phyloP scores from a whole-genome alignment of 192 early-diverging fungal genomes.

The Coemansia sp. region DNA sequence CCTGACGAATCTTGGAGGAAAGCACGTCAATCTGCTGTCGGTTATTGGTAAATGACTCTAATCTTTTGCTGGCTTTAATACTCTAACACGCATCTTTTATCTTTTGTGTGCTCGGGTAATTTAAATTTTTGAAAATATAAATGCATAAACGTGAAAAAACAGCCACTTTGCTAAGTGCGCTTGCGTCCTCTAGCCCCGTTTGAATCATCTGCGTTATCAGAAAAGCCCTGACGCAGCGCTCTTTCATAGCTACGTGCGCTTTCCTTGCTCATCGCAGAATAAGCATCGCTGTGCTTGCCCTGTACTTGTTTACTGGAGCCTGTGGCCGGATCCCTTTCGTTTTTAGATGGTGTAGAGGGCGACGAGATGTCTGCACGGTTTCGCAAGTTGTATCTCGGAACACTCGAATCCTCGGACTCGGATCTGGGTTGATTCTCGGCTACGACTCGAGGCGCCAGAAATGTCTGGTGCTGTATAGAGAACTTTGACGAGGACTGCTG shows the following conservation, averaged over 20 bases:
- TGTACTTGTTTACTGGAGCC: slow-evolving; percentile 1
- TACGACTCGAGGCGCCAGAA: neutral
- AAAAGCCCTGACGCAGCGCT: slow-evolving; percentile 7
- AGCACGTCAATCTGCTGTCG: slow-evolving; percentile 56
- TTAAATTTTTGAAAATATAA: neutral
- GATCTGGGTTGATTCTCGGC: neutral
- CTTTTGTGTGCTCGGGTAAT: slow-evolving; percentile 2
- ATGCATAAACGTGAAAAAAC: neutral
- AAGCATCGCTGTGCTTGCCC: neutral
- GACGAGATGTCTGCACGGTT: slow-evolving; percentile 15
- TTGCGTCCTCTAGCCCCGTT: slow-evolving; percentile 18
- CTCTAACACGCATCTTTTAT: neutral
- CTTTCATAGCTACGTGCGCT: slow-evolving; percentile 36
- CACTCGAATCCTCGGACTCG: slow-evolving; percentile 1
- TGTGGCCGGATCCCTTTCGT: neutral
- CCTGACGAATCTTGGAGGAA: slow-evolving; percentile 57
- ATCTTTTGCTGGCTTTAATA: neutral
- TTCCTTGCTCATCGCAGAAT: slow-evolving; percentile 4
- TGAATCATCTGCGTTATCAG: neutral
- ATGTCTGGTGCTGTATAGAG: neutral
- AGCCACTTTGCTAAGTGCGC: slow-evolving; percentile 12
- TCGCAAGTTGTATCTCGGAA: slow-evolving; percentile 35
- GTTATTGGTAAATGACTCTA: slow-evolving; percentile 46
- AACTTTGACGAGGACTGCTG: neutral
- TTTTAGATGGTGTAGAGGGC: neutral